Evolutionary conservation across 192 early-diverging fungal species (phyloP), one percentile per base, ranked within the genome.

Genomic region (Martensiomyces pterosporus): DNA sequence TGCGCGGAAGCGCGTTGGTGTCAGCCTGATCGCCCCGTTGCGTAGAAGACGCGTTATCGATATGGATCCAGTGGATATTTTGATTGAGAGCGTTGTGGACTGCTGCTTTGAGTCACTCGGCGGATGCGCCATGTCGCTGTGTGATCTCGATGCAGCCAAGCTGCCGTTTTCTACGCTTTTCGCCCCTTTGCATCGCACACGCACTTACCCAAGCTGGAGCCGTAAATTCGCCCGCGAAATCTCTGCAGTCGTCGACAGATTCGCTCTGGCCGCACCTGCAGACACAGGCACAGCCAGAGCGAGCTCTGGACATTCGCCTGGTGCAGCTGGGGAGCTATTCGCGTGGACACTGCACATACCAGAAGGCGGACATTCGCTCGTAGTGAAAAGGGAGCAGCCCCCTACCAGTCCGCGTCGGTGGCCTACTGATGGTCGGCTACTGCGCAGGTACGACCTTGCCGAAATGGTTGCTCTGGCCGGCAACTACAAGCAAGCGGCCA

Each of bases 181-280:
- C 33, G 37, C 40, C 0, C 43, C 46, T 1, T 5, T 53, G 17
- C 58, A 65, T 27, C 49, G 63, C 2, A 40, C 37, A n/a, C 52
- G 61, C 38, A 63, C 70, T 3, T 61, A 49, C 34, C 70, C 70
- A 14, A 47, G 62, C 34, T 74, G 70, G 70, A 74, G 58, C 21
- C 70, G 70, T 46, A 74, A 66, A 44, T 61, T 74, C 45, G 54
- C 70, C 8, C 63, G 57, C 10, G 70, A 74, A 40, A 52, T 74
- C 16, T 74, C 70, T 8, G 70, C 63, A 0, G 63, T 59, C 10
- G 59, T 54, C 7, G 63, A 74, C 10, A 39, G 43, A 14, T 50
- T 58, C 12, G 5, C 29, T 32, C 6, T n/a, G n/a, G n/a, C n/a
- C n/a, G n/a, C n/a, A n/a, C n/a, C n/a, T n/a, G n/a, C n/a, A n/a